Conservation (phyloP, 306 rosid genomes). For the Ziziphus jujuba region DNA sequence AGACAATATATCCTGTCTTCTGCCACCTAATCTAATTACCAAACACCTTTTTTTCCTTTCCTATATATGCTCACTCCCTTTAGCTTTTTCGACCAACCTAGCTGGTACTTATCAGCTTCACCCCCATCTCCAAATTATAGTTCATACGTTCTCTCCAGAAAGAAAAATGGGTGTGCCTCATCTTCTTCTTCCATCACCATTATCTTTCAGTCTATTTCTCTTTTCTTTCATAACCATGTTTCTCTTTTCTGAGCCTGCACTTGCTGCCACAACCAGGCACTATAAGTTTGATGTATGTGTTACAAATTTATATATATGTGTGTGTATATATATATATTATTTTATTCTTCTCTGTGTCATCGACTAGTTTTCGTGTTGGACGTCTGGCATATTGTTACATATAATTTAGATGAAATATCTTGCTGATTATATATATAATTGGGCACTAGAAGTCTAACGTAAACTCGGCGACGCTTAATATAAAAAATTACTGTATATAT, state of each 20-base stretch:
- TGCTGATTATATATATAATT: too few species aligned
- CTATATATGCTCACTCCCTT: slow-evolving; percentile 30
- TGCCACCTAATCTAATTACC: slow-evolving; percentile 27
- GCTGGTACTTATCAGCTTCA: neutral
- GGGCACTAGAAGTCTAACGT: too few species aligned
- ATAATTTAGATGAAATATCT: too few species aligned
- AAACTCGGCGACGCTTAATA: too few species aligned
- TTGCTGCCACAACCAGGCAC: slow-evolving; percentile 49
- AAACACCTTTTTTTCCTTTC: slow-evolving; percentile 9
- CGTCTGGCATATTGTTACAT: too few species aligned
- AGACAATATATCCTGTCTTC: slow-evolving; percentile 16
- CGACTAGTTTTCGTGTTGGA: too few species aligned
- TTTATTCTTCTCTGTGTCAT: too few species aligned
- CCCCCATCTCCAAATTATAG: neutral
- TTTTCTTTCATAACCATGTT: slow-evolving; percentile 25
- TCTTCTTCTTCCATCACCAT: neutral
- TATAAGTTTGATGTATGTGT: slow-evolving; percentile 50
- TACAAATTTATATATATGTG: neutral
- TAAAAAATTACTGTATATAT: too few species aligned
- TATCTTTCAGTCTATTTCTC: slow-evolving; percentile 22
- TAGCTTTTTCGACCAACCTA: neutral
- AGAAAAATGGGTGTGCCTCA: slow-evolving; percentile 30
- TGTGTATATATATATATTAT: too few species aligned
- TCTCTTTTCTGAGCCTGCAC: slow-evolving; percentile 32
- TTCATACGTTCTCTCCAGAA: neutral